Conservation (phyloP, 495 filamentous ascomycete genomes). For the Chaetomium fimeti region DNA sequence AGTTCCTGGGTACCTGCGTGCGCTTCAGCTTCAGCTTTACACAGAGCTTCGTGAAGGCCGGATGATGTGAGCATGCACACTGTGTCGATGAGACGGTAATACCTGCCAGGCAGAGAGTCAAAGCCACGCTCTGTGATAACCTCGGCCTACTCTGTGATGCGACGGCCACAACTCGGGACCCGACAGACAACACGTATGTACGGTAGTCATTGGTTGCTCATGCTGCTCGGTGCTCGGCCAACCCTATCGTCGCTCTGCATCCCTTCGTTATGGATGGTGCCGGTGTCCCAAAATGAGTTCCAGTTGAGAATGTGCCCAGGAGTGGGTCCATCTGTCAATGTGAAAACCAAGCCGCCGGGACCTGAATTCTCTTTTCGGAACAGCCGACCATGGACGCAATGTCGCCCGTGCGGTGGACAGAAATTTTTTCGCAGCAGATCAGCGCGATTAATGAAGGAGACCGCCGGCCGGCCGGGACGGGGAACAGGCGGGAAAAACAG, state of each 20-base stretch:
- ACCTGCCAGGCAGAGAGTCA: slow-evolving; percentile 10
- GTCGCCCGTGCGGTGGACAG: slow-evolving; percentile 7
- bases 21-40: slow-evolving; percentile 14
- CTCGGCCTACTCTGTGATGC: not conserved
- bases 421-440: slow-evolving; percentile 19
- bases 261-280: not conserved
- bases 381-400: not conserved
- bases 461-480: not conserved
- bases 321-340: slow-evolving; percentile 9
- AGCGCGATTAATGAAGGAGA: not conserved
- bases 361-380: slow-evolving; percentile 6
- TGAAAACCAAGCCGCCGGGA: slow-evolving; percentile 13
- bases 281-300: not conserved
- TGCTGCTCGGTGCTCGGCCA: not conserved
- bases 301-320: not conserved
- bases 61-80: slow-evolving; percentile 24
- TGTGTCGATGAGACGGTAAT: slow-evolving; percentile 7
- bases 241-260: not conserved
- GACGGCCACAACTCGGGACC: not conserved
- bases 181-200: not conserved
- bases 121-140: slow-evolving; percentile 18
- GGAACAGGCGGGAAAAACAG: not conserved
- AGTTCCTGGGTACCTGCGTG: slow-evolving; percentile 4
- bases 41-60: slow-evolving; percentile 12
- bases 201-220: not conserved